Base-by-base conservation (phyloP, 306 rosid species). In the Phaseolus lunatus region DNA sequence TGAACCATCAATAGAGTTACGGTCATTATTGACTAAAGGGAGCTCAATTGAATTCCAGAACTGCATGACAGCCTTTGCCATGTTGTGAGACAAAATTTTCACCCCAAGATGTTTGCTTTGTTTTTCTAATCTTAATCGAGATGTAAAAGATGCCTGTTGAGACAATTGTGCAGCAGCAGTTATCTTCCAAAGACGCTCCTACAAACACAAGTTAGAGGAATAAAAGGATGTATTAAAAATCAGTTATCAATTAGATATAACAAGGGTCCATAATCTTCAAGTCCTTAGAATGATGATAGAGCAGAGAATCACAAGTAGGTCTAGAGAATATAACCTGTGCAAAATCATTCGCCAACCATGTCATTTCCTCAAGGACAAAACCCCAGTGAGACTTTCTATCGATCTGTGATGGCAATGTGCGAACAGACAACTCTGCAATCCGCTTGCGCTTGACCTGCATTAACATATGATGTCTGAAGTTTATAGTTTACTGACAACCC, bases 281-380 rank as follows among this genome's bases (percentile, higher is more conserved):
- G 39, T 69, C 57, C 43, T 41, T 33, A 16, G 57, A 58, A 47
- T 9, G 13, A 24, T 5, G 33, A 23, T 15, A 39, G 16, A 19
- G 16, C 12, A 73, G 9, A 33, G 33, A 20, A 69, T 44, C 75
- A 27, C 33, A 7, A 4, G 47, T 47, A 69, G 45, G 70, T 65
- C 63, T 70, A 86, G 54, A 83, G 84, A 82, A 80, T 82, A 81
- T 84, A 73, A 87, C 99, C 98, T 96, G 99, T 0, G 90, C 94
- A 90, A 91, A 93, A 96, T 96, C 99, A 82, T 93, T 96, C 31
- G 99, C 98, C 94, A 96, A 71, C 99, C 99, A 96, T 11, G 94
- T 85, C 97, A 96, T 93, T 84, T 96, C 99, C 86, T 93, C 98
- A 18, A 96, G 92, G 57, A 96, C 96, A 85, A 89, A 96, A 82